Evolutionary conservation across 352 stramenopile genomes (phyloP).

Genomic region (Phytophthora foliorum): DNA sequence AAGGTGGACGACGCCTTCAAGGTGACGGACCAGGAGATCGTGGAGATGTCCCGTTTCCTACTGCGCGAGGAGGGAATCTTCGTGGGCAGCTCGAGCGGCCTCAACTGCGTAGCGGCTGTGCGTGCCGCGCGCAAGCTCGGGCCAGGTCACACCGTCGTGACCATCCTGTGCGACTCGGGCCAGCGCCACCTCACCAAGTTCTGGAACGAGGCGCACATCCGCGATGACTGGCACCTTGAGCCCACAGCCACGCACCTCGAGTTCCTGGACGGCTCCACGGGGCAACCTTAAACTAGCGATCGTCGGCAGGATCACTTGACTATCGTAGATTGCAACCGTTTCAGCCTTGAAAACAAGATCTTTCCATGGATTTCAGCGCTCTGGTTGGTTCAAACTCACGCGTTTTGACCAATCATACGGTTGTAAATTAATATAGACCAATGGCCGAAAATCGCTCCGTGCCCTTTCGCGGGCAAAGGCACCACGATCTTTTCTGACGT

Average conservation of each 20-base stretch:
- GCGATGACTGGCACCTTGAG: constrained; percentile 71
- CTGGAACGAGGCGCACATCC: constrained; percentile 84
- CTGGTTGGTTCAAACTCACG: constrained; percentile 21
- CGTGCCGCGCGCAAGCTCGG: constrained; percentile 79
- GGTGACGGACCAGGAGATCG: constrained; percentile 96
- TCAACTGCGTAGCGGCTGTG: constrained; percentile 90
- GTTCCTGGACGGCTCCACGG: constrained; percentile 76
- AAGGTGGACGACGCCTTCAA: constrained; percentile 90
- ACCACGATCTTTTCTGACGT: constrained; percentile 1
- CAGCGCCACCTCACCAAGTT: constrained; percentile 92
- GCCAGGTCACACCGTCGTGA: constrained; percentile 86
- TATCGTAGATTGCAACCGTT: not conserved
- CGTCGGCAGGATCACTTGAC: not conserved
- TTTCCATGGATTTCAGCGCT: constrained; percentile 37
- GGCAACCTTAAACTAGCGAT: constrained; percentile 58
- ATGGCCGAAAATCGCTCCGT: constrained; percentile 21
- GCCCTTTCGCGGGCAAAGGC: constrained; percentile 8
- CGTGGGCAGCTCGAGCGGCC: constrained; percentile 90
- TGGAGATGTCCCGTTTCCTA: constrained; percentile 98
- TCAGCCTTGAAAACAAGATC: constrained; percentile 22
- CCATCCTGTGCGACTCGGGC: constrained; percentile 90
- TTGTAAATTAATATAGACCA: not conserved
- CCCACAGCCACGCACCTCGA: constrained; percentile 66
- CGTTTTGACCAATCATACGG: not conserved
- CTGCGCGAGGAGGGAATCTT: constrained; percentile 97